Conservation (phyloP, 2,329 filamentous ascomycete species). For the Colletotrichum euphorbiae region DNA sequence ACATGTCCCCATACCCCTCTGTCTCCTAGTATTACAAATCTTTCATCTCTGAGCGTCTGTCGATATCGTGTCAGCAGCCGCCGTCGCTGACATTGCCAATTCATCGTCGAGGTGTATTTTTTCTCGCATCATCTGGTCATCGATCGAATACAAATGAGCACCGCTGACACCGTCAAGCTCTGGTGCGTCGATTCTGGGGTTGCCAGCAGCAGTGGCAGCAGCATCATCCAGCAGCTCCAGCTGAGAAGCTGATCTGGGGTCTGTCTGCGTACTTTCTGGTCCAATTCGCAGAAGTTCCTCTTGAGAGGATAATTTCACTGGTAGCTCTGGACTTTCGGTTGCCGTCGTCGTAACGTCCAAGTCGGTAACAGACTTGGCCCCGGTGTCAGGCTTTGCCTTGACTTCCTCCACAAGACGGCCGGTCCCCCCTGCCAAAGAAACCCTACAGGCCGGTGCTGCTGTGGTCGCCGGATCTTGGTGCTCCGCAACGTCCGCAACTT, state of each 20-base stretch:
- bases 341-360: background rate
- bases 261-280: background rate
- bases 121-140: slow-evolving; percentile 40
- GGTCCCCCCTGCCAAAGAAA: no score
- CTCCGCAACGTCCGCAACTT: background rate
- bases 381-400: background rate
- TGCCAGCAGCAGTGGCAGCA: slow-evolving; percentile 16
- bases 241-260: background rate
- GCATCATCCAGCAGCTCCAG: background rate
- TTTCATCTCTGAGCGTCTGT: slow-evolving; percentile 27
- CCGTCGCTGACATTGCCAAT: slow-evolving; percentile 1
- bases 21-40: slow-evolving; percentile 17
- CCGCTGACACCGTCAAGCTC: slow-evolving; percentile 45
- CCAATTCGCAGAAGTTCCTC: background rate
- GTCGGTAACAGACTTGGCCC: background rate
- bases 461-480: background rate
- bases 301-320: background rate
- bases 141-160: slow-evolving; percentile 39
- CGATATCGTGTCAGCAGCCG: slow-evolving; percentile 11
- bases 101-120: slow-evolving; percentile 33
- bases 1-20: slow-evolving; percentile 12
- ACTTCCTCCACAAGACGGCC: background rate
- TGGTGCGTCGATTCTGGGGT: slow-evolving; percentile 29
- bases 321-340: background rate
- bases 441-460: background rate